Evolutionary conservation across 2,329 filamentous ascomycete genomes (phyloP), one percentile per base, ranked within the genome.

Genomic region (Pseudogymnoascus sp.): DNA sequence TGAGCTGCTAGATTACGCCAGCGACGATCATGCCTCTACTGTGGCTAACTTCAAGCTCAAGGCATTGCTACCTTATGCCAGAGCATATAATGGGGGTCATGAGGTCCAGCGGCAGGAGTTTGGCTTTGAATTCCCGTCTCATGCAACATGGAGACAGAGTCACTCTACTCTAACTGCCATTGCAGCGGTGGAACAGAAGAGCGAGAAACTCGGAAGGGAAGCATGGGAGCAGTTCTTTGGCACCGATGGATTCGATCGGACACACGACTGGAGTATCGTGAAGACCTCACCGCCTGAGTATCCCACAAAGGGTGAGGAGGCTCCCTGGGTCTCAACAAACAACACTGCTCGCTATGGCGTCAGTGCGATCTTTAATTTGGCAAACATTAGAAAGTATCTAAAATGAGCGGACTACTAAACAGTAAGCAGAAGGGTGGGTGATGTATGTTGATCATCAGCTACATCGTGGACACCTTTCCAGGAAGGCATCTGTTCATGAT

Each of bases 381-480:
- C 61, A 33, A 60, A 60, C 33, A 22, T 60, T 26, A 60, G 59
- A 11, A 8, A 60, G 38, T 43, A 60, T 31, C 11, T 56, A 4
- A 56, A 33, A 24, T 61, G 50, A 56, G n/a, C 4, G 3, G 19
- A 8, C 16, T 19, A 14, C 8, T 22, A 41, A 41, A 41, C 8
- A 22, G 38, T 66, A 65, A 6, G 66, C 61, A 8, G 64, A 63
- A 5, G 62, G 62, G 22, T 63, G 62, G 1, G 78, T 79, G 40
- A 41, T 41, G 10, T 41, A 4, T 19, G 11, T 22, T 41, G 19
- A 2, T 11, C 16, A 7, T 8, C 38, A 40, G 19, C 10, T 19
- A 16, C 7, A 40, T 19, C 10, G n/a, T n/a, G 38, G n/a, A 16
- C n/a, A 10, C 2, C 19, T 40, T 40, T 14, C 4, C 12, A 35